Percentiles rank a stretch among this genome's conserved stretches.
Conservation (phyloP, 2,329 filamentous ascomycete genomes). For the Macrophomina phaseolina region DNA sequence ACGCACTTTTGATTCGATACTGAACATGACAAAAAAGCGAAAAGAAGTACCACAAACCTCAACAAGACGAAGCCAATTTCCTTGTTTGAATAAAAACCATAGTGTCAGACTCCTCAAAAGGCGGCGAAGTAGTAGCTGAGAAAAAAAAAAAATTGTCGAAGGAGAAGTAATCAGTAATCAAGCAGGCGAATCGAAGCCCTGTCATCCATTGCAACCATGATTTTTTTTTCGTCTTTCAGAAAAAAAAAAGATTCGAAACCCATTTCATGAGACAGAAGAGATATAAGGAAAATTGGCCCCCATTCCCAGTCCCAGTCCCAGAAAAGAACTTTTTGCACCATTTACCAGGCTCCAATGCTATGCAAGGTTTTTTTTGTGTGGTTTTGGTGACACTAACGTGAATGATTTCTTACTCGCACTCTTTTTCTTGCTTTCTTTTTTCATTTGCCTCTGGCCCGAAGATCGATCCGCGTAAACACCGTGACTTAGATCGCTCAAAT, state of each 20-base stretch:
- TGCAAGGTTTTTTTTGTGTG: constrained; percentile 23
- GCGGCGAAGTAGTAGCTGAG: too few species aligned
- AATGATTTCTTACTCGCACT: constrained; percentile 15
- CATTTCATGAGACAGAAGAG: background rate
- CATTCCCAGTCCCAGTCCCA: constrained; percentile 17
- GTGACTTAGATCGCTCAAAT: constrained; percentile 26
- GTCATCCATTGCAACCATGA: background rate
- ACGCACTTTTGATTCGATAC: too few species aligned
- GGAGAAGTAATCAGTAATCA: too few species aligned
- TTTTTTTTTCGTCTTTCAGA: background rate
- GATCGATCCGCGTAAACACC: constrained; percentile 21
- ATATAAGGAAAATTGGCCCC: constrained; percentile 1
- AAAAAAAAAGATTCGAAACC: background rate
- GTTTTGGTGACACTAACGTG: constrained; percentile 7
- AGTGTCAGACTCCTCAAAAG: too few species aligned
- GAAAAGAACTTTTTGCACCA: constrained; percentile 24
- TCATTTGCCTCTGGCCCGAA: constrained; percentile 1
- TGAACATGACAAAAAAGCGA: background rate
- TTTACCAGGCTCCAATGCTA: constrained; percentile 27
- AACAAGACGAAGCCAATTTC: too few species aligned
- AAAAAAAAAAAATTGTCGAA: too few species aligned
- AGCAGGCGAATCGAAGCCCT: too few species aligned
- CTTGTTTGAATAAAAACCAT: too few species aligned
- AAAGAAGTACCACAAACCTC: background rate
- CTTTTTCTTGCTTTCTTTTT: background rate